These are phyloP conservation scores for Scolecobasidium constrictum DNA, from an alignment of 2,329 filamentous ascomycete species.

Conservation along the genomic window DNA sequence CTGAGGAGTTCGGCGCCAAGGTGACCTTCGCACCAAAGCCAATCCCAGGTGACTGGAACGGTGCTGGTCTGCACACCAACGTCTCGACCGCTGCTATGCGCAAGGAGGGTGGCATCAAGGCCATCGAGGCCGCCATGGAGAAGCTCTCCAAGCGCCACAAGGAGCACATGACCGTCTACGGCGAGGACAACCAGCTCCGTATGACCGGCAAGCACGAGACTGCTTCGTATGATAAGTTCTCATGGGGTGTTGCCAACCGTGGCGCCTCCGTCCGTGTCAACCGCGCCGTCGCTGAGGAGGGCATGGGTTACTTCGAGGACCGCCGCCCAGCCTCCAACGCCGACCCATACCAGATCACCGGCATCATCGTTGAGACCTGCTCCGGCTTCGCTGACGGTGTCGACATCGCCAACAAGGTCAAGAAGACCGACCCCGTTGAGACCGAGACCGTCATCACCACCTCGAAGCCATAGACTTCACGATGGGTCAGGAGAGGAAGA, in stretches of 20 bases:
- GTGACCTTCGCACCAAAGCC: constrained; percentile 95
- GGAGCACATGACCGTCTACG: constrained; percentile 73
- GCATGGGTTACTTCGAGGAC: constrained; percentile 87
- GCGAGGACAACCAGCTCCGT: constrained; percentile 89
- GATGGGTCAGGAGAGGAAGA: neutral
- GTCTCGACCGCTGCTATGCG: constrained; percentile 88
- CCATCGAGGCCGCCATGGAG: constrained; percentile 69
- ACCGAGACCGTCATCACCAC: constrained; percentile 22
- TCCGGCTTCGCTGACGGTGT: constrained; percentile 39
- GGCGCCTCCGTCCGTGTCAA: constrained; percentile 90
- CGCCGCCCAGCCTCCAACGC: constrained; percentile 63
- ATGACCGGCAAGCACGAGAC: constrained; percentile 94
- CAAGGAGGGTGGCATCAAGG: constrained; percentile 85
- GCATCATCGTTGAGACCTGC: constrained; percentile 66
- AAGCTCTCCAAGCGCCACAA: constrained; percentile 38
- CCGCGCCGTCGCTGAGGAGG: constrained; percentile 71
- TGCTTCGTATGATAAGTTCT: constrained; percentile 84
- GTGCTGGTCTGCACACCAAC: constrained; percentile 86
- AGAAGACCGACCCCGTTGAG: constrained; percentile 22
- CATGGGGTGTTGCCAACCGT: constrained; percentile 90
- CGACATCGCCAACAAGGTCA: constrained; percentile 31
- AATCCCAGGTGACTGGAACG: constrained; percentile 94
- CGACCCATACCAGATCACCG: constrained; percentile 76
- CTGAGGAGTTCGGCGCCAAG: constrained; percentile 93
- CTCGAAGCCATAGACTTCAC: constrained; percentile 23